phyloP scores from a whole-genome alignment of 2,329 filamentous ascomycete species.

The Malbranchea zuffiana region DNA sequence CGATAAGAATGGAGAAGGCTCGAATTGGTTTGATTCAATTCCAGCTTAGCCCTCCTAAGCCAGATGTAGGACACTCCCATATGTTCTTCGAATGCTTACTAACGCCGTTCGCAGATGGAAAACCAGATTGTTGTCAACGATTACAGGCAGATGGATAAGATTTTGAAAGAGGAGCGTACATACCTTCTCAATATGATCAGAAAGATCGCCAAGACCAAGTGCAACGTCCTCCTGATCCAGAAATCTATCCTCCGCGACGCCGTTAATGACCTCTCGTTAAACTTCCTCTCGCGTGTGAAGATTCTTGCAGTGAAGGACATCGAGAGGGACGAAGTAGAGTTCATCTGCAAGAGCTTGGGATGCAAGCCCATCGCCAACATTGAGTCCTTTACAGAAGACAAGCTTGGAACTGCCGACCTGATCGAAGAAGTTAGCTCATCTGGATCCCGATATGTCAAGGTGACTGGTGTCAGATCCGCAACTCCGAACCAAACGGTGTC shows the following conservation, averaged over 20 bases:
- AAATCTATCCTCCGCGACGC: conserved; percentile 97
- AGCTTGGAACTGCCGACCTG: conserved; percentile 84
- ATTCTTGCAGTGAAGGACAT: conserved; percentile 96
- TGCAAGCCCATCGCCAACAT: conserved; percentile 99
- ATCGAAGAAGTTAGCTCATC: conserved; percentile 84
- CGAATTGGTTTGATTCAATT: conserved; percentile 96
- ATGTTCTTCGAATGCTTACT: conserved; percentile 18
- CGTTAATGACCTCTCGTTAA: conserved; percentile 91
- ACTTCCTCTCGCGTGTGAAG: conserved; percentile 94
- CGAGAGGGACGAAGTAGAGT: conserved; percentile 96
- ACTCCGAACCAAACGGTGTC: conserved; percentile 71
- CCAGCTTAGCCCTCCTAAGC: conserved; percentile 95
- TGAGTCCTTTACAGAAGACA: conserved; percentile 97
- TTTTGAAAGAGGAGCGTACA: conserved; percentile 95
- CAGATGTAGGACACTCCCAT: conserved; percentile 55
- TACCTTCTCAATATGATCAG: conserved; percentile 98
- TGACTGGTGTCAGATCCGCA: conserved; percentile 76
- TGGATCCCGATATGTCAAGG: conserved; percentile 86
- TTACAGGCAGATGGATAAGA: conserved; percentile 99
- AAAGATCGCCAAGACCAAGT: conserved; percentile 99
- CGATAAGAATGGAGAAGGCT: conserved; percentile 90
- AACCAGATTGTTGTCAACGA: conserved; percentile 99
- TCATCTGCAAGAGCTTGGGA: conserved; percentile 97
- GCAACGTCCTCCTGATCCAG: conserved; percentile 94
- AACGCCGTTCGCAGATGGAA: conserved; percentile 60